Base-by-base conservation (phyloP, 805 yeast species). In the Saturnispora ahearnii region DNA sequence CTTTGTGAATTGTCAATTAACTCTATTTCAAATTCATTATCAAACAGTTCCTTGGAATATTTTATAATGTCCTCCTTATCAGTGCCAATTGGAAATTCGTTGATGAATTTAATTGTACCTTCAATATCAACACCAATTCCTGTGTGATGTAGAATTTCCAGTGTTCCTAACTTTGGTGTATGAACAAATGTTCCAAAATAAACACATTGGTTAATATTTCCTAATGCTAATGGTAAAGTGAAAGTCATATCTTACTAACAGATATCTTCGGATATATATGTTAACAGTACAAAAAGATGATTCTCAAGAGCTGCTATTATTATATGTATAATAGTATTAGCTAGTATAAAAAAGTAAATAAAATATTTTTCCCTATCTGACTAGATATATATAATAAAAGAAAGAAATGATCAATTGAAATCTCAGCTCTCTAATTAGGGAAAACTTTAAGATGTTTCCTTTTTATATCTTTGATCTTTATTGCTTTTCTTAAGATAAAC, bases 171-270 rank as follows among this genome's bases (percentile, higher is more conserved):
- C 1, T 46, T 53, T 1, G 93, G 89, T 0, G 91, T 81, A 62
- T 87, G 93, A 10, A 83, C 75, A 51, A 86, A 73, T 1, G 89
- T 81, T 5, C 95, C 96, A 55, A 72, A 73, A 64, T 76, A 83
- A 3, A 82, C 69, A 0, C 77, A 73, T 55, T 57, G 61, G 9
- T 44, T 44, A 30, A 58, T 44, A 3, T 32, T 38, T 24, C n/a
- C 18, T 5, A 30, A 41, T 12, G 42, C 49, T n/a, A 37, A 26
- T 28, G 48, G 48, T 30, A n/a, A 21, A 5, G 15, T 13, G 24
- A 38, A 15, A 38, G 6, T n/a, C 4, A 24, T 11, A 15, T 31
- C n/a, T 12, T 12, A 11, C 2, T 31, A 31, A 12, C 12, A 13
- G 29, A 8, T 26, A 3, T 26, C 29, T 26, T 31, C 34, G 4